Evolutionary conservation across 495 filamentous ascomycete genomes (phyloP).

Genomic region (Aspergillus biplanus): DNA sequence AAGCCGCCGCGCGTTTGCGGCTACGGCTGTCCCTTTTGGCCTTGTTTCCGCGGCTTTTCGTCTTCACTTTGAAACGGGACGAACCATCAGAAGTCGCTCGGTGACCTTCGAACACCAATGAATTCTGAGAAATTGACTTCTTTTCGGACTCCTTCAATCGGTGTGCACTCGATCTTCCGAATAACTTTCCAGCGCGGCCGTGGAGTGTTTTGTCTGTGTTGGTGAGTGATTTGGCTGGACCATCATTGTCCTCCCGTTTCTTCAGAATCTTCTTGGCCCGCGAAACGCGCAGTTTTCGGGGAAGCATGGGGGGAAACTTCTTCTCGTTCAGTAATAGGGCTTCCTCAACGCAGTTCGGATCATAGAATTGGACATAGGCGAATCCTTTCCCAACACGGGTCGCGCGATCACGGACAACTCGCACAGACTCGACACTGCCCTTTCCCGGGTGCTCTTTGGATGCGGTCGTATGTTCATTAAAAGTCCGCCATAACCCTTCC

Average conservation of each 20-base stretch:
- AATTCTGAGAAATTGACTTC: conserved; percentile 49
- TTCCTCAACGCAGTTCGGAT: conserved; percentile 82
- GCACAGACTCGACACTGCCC: conserved; percentile 88
- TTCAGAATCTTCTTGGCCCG: conserved; percentile 80
- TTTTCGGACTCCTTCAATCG: conserved; percentile 55
- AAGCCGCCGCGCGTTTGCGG: conserved; percentile 65
- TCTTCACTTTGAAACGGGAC: conserved; percentile 61
- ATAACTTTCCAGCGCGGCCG: conserved; percentile 79
- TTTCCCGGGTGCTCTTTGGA: conserved; percentile 50
- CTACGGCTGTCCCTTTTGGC: conserved; percentile 55
- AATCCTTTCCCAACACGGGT: conserved; percentile 97
- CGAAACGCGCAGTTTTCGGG: conserved; percentile 81
- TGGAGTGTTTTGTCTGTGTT: conserved; percentile 70
- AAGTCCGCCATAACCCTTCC: conserved; percentile 92
- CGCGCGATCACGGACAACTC: conserved; percentile 85
- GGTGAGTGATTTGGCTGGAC: conserved; percentile 54
- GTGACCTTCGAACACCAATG: conserved; percentile 87
- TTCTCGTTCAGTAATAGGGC: conserved; percentile 85
- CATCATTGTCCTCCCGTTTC: conserved; percentile 56
- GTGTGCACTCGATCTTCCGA: conserved; percentile 77
- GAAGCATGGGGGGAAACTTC: conserved; percentile 90
- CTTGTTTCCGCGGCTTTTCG: conserved; percentile 61
- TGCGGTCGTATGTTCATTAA: conserved; percentile 55
- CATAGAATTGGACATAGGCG: conserved; percentile 96
- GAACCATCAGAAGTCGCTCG: conserved; percentile 72